Conservation (phyloP, 179 eudicot genomes). For the Patellifolia procumbens region DNA sequence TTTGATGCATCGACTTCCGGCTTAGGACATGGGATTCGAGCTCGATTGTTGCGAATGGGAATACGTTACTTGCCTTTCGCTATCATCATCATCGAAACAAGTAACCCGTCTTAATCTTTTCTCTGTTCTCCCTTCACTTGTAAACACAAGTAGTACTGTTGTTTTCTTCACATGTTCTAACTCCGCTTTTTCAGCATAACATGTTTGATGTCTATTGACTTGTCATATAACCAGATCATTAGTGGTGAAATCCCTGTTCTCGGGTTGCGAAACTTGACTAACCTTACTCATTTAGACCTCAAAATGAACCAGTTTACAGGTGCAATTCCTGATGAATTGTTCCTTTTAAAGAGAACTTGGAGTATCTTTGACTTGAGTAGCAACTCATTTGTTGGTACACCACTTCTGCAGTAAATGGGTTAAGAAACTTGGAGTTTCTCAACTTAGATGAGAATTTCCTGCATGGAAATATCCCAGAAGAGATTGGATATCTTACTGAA, state of each 20-base stretch:
- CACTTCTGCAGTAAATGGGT: slow-evolving; percentile 37
- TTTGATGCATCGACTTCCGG: slow-evolving; percentile 14
- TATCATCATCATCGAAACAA: slow-evolving; percentile 9
- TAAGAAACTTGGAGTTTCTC: slow-evolving; percentile 37
- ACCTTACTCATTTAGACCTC: slow-evolving; percentile 48
- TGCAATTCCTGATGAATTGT: slow-evolving; percentile 44
- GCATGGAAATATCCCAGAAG: slow-evolving; percentile 40
- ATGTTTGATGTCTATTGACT: slow-evolving; percentile 39
- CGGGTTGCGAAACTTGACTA: slow-evolving; percentile 48
- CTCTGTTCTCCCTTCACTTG: slow-evolving; percentile 31
- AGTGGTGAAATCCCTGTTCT: slow-evolving; percentile 39
- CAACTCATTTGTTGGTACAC: slow-evolving; percentile 37
- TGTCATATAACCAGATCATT: slow-evolving; percentile 41
- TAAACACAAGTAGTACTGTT: neutral
- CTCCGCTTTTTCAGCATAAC: slow-evolving; percentile 42
- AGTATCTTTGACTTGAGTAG: slow-evolving; percentile 52
- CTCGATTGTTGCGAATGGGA: slow-evolving; percentile 49
- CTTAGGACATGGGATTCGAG: slow-evolving; percentile 49
- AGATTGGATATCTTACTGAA: slow-evolving; percentile 45
- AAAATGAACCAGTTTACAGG: slow-evolving; percentile 47
- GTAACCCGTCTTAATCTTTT: slow-evolving; percentile 41
- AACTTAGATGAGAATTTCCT: slow-evolving; percentile 45
- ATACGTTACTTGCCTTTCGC: slow-evolving; percentile 33
- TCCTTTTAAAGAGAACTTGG: slow-evolving; percentile 33
- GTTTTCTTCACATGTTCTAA: slow-evolving; percentile 31